Evolutionary conservation across 1,139 yeast genomes (phyloP).

Genomic region (Suzukiozyma palmioleophila): DNA sequence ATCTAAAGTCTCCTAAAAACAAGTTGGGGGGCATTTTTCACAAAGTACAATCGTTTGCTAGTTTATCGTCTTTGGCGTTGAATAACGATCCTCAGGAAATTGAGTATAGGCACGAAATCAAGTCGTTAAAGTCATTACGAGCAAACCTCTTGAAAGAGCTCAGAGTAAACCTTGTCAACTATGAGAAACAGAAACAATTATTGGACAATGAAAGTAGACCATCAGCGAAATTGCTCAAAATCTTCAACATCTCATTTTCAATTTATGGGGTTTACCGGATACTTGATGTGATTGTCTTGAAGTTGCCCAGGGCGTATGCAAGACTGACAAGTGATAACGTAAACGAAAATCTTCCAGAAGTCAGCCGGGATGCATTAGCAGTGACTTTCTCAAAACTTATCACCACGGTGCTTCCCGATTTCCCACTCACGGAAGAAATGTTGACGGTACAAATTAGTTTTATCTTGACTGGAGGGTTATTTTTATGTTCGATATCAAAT

Average conservation of each 20-base stretch:
- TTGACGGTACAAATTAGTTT: conserved; percentile 64
- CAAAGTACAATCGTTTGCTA: conserved; percentile 43
- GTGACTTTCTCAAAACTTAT: conserved; percentile 58
- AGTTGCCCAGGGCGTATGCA: conserved; percentile 27
- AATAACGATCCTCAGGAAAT: conserved; percentile 21
- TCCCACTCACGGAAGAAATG: conserved; percentile 43
- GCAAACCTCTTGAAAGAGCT: conserved; percentile 29
- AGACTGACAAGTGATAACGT: neutral
- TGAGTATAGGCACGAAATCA: conserved; percentile 36
- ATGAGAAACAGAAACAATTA: conserved; percentile 10
- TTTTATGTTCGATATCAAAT: conserved; percentile 63
- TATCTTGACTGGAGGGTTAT: conserved; percentile 59
- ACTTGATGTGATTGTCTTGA: conserved; percentile 39
- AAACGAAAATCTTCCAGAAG: conserved; percentile 3
- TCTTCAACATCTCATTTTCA: conserved; percentile 37
- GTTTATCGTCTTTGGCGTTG: conserved; percentile 17
- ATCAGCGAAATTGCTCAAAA: conserved; percentile 8
- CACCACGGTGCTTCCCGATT: conserved; percentile 20
- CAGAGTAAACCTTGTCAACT: conserved; percentile 15
- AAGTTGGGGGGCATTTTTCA: conserved; percentile 26
- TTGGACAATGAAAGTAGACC: conserved; percentile 4
- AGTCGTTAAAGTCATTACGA: conserved; percentile 24
- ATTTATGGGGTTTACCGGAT: conserved; percentile 64
- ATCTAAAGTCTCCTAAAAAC: conserved; percentile 8
- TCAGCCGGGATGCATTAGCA: conserved; percentile 55